Evolutionary conservation across 768 basidiomycete genomes (phyloP).

Genomic region (Hygrocybe punicea): DNA sequence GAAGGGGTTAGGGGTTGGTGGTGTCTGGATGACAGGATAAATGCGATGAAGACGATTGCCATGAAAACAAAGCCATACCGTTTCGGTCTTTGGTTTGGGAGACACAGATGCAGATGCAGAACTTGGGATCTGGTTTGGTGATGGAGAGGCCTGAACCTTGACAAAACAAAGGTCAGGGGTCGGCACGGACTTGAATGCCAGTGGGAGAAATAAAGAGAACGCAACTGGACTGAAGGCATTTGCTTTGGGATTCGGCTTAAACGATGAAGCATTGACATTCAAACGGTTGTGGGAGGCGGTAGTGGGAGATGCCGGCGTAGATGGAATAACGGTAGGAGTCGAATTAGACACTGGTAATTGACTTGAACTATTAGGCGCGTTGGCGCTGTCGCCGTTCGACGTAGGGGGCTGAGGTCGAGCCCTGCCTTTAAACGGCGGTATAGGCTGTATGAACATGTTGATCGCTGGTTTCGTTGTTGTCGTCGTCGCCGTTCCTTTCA

Average conservation of each 20-base stretch:
- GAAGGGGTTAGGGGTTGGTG: conserved; percentile 75
- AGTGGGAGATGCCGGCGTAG: conserved; percentile 50
- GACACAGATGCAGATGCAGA: conserved; percentile 50
- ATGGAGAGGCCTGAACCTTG: conserved; percentile 42
- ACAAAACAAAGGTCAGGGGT: conserved; percentile 13
- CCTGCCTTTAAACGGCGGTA: conserved; percentile 84
- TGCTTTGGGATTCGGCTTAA: conserved; percentile 85
- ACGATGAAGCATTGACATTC: conserved; percentile 87
- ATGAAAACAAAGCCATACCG: conserved; percentile 36
- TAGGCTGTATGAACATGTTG: conserved; percentile 80
- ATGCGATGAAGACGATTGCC: not conserved
- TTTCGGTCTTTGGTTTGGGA: conserved; percentile 62
- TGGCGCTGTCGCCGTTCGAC: conserved; percentile 11
- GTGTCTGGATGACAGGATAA: conserved; percentile 27
- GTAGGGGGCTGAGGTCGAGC: conserved; percentile 22
- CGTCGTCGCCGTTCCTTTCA: conserved; percentile 26
- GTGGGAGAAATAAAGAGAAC: conserved; percentile 18
- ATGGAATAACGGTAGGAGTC: conserved; percentile 5
- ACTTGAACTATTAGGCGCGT: conserved; percentile 2
- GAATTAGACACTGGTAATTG: not conserved
- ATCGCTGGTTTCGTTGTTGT: conserved; percentile 44
- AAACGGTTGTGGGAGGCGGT: conserved; percentile 49
- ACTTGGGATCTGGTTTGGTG: conserved; percentile 42
- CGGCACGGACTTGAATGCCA: conserved; percentile 13
- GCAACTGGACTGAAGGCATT: conserved; percentile 68